Base-by-base conservation (phyloP, 1,139 yeast genomes). In the Hyphopichia pseudoburtonii region DNA sequence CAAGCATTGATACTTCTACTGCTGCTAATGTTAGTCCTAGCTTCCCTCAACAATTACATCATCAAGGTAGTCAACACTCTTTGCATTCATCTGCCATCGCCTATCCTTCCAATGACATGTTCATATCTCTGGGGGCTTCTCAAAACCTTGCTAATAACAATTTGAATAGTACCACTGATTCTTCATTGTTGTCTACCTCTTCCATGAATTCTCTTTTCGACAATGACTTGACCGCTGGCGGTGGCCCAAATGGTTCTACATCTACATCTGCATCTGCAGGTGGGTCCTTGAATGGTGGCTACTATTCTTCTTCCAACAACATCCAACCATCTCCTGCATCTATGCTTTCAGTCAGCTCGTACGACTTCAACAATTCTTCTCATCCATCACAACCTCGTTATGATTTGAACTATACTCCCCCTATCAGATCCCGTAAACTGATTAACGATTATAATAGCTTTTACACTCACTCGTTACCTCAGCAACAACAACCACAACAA, bases 301-400 rank as follows among this genome's bases (percentile, higher is more conserved):
- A 33, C 15, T 33, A 17, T 21, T 30, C 26, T 9, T 30, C 26
- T 9, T 14, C 24, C 6, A 23, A 33, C 15, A 14, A 28, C n/a
- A 11, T 23, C 2, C 36, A 28, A 28, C 17, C 26, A n/a, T n/a
- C 19, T 14, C 14, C 30, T 5, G 22, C 17, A 11, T 27, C 30
- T 4, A 18, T 33, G 14, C 18, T 27, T 8, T 33, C 35, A 11
- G 35, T 28, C 9, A 34, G 18, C 26, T 34, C 36, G 7, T 34
- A 23, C 24, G 36, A 34, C 17, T 21, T 30, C 7, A 24, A 7
- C n/a, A 17, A 29, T 17, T 23, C 6, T 7, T 12, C 15, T 18
- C 27, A n/a, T 12, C 4, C 33, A 12, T 17, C 12, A 14, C 18
- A 5, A 16, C 6, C 17, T 27, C 5, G 7, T 7, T 17, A 17